Percentiles rank a stretch among this genome's conserved stretches.
Evolutionary conservation across 2,329 filamentous ascomycete genomes (phyloP).

Genomic region (Calonectria hongkongensis): DNA sequence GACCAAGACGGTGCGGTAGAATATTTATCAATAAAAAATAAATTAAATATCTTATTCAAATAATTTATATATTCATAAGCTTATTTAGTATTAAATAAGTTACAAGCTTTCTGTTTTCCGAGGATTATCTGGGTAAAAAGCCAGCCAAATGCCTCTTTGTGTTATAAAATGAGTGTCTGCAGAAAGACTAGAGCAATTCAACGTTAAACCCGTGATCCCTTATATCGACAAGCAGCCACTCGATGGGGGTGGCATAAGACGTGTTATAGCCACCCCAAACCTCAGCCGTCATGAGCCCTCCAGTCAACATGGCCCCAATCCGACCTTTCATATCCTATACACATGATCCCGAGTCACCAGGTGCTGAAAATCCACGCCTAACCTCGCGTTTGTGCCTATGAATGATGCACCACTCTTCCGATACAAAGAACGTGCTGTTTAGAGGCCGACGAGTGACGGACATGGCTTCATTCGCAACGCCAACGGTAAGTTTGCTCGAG

Average conservation of each 20-base stretch:
- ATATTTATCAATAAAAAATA: no score
- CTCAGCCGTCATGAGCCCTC: not conserved
- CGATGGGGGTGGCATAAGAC: conserved; percentile 32
- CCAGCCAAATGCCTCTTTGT: no score
- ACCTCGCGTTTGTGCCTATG: not conserved
- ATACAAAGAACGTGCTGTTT: not conserved
- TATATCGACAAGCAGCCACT: conserved; percentile 41
- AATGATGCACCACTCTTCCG: conserved; percentile 38
- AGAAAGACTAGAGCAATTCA: no score
- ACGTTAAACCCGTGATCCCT: conserved; percentile 24
- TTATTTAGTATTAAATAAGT: no score
- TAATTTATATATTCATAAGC: no score
- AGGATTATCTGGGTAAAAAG: no score
- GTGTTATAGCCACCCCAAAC: not conserved
- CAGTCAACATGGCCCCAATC: conserved; percentile 8
- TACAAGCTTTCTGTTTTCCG: no score
- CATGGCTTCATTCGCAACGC: conserved; percentile 12
- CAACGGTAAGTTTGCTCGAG: not conserved
- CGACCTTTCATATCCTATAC: conserved; percentile 24
- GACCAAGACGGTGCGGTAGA: no score
- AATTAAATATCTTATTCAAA: no score
- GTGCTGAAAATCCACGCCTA: accelerated
- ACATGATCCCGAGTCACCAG: conserved; percentile 31
- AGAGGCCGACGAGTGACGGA: conserved; percentile 6
- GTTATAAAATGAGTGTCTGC: no score